Base-by-base conservation (phyloP, 768 basidiomycete genomes). In the Mycena floridula region DNA sequence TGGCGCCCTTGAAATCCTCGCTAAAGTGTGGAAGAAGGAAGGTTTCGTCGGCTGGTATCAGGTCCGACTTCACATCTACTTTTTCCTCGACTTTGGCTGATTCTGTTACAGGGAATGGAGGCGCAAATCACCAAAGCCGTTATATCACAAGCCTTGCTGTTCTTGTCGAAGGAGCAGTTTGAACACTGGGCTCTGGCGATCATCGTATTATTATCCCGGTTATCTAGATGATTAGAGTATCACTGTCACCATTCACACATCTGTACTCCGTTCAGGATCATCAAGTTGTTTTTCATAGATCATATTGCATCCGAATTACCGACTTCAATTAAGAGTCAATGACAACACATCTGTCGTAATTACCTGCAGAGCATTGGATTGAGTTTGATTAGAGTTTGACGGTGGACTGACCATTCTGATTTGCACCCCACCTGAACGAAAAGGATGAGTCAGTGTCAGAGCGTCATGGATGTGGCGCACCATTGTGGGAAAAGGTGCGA, bases 121-220 rank as follows among this genome's bases (percentile, higher is more conserved):
- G 94, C 96, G 0, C 96, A 99, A 63, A 93, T 98, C 46, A 75
- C 81, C 41, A 99, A 99, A 62, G 96, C 95, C 0, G 94, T 97
- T 11, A 66, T 99, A 12, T 89, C 91, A 7, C 96, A 99, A 63
- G 95, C 93, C 2, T 72, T 99, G 51, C 67, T 98, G 43, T 99
- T 99, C 72, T 86, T 95, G 70, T 89, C 92, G 51, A 99, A 99
- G 66, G 95, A 97, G 57, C 89, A 93, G 57, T 94, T 99, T 55
- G 96, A 99, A 60, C 79, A 78, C 4, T 95, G 86, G 77, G 83
- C 90, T 1, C 68, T 91, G 44, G 64, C 73, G 11, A 75, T 93
- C 47, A 81, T 89, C 72, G 61, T 81, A 20, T 47, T 84, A 32
- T 65, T 66, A 26, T 63, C 77, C 24, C 70, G 68, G 20, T 43